Evolutionary conservation across 306 rosid species (phyloP), one percentile per base, ranked within the genome.

Genomic region (Dryas octopetala): DNA sequence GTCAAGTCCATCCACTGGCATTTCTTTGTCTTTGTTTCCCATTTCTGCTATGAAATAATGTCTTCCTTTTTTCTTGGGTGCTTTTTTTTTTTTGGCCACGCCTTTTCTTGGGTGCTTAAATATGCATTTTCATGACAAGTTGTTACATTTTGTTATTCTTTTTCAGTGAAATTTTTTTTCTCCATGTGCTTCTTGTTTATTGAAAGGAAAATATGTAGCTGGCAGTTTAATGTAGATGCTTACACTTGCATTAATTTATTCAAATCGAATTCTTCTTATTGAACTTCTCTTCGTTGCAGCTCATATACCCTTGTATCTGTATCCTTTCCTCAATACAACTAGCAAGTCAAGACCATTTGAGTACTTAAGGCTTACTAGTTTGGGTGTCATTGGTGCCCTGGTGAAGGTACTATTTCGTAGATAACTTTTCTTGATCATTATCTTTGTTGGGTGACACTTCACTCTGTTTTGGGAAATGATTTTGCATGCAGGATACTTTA

Each of bases 351-450:
- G 88, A 78, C 96, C 91, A 2, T 93, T 88, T 83, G 98, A 93
- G 80, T 84, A 83, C 85, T 83, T 93, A 86, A 88, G 98, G 76
- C 90, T 93, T 67, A 88, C 97, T 52, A 89, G 96, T 84, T 88
- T 93, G 41, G 98, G 98, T 72, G 96, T 93, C 78, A 88, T 93
- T 62, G 96, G 92, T 74, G 99, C 99, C 54, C 66, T 91, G 76
- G 97, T 88, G 86, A 91, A 93, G 97, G 98, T 93, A 91, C 54
- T 66, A 57, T 65, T 16, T 78, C 51, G 68, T 66, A 60, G 62
- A 67, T 73, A 66, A 60, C 50, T 54, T 65, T 0, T 16, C 66
- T 71, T 19, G 41, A 55, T 47, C 14, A 14, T 44, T 57, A 43
- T 11, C 52, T 8, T 28, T 26, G 17, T 68, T 50, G 3, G 47